Evolutionary conservation across 768 basidiomycete genomes (phyloP), one percentile per base, ranked within the genome.

Genomic region (Rickenella mellea): DNA sequence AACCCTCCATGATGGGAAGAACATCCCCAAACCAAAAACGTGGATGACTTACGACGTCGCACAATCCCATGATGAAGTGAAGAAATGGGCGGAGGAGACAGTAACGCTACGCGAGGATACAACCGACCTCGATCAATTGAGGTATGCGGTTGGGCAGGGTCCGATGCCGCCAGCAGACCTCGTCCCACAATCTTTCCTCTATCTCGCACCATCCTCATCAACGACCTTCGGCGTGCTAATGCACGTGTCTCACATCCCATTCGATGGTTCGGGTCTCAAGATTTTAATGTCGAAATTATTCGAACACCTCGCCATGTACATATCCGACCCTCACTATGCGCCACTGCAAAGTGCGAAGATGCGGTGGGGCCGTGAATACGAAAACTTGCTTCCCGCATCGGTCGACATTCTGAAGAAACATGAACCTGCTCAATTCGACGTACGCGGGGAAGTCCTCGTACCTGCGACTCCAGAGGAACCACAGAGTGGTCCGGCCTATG

Each of bases 211-310:
- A 12, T 14, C 33, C 8, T 29, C 44, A 15, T 28, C 46, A 7
- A 24, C 38, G 2, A 36, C 32, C 8, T 50, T 48, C 35, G 56
- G 49, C 5, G 20, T 56, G 15, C 35, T 59, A 14, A 31, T 59
- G 8, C 55, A 51, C 30, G 49, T 43, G 5, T 48, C 47, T 37
- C 55, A 59, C 39, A 32, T 48, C 9, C 45, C 50, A 10, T 54
- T 54, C 36, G 57, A 59, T 41, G 55, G 55, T 2, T 44, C 43
- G 8, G 56, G 49, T 11, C 31, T 44, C 26, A 54, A 55, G 39
- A 51, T 54, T 19, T 21, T 56, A 21, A 32, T 51, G 17, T n/a
- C n/a, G n/a, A n/a, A n/a, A n/a, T n/a, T n/a, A n/a, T n/a, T n/a
- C n/a, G n/a, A n/a, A n/a, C n/a, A n/a, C n/a, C n/a, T n/a, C n/a